Base-by-base conservation (phyloP, 1,284 basidiomycete genomes). In the Pascua sp. region DNA sequence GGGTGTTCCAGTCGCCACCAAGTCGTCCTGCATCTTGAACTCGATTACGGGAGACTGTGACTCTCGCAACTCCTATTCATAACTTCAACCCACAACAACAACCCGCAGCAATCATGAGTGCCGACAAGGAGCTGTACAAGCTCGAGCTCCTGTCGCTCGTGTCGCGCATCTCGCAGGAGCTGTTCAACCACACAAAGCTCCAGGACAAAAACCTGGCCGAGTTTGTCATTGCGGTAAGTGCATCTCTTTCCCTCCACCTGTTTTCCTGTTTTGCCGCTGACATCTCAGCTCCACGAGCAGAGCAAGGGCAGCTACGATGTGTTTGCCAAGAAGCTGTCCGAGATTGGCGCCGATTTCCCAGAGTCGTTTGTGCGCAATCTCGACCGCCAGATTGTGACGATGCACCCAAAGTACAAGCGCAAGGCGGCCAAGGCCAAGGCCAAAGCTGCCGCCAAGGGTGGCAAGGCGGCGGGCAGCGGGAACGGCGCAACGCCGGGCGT, bases 371-470 rank as follows among this genome's bases (percentile, higher is more conserved):
- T 96, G 60, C 86, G 91, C 72, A 95, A 89, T 69, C 85, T 98
- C 49, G 95, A 98, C 79, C 88, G 96, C 37, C 84, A 98, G 59
- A 91, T 99, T 67, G 84, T 95, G 51, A 90, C 85, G 60, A 85
- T 98, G 82, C 96, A 99, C 70, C 96, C 95, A 0, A 97, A 94
- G 69, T 89, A 98, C 81, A 96, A 93, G 81, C 89, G 91, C 77
- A 85, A 82, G 69, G 66, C 77, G 62, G 72, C 80, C 16, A 83
- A 83, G 56, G 67, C 67, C 49, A 72, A 77, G 62, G 65, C 69
- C 46, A 64, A 69, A 38, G 67, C 67, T n/a, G 52, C 56, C 43
- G 67, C 52, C 39, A 52, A 52, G 47, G 67, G 60, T 54, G 44
- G 60, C 48, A 12, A 65, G 61, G 75, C 70, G 73, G 66, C 43